Evolutionary conservation across 441 rosid species (phyloP).

Genomic region (Gossypium davidsonii): DNA sequence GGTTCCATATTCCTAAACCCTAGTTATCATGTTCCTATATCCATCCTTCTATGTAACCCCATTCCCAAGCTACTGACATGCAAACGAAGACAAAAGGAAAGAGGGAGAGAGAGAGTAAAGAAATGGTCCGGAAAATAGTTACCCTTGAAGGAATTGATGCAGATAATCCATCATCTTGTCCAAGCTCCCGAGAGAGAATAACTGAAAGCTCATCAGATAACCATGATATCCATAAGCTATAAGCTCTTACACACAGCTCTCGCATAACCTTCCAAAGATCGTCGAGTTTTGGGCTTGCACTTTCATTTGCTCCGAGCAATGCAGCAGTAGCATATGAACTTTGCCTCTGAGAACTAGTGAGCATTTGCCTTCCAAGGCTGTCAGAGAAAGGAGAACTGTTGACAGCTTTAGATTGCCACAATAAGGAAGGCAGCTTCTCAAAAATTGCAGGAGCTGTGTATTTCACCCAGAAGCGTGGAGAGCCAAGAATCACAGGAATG

Average conservation of each 20-base stretch:
- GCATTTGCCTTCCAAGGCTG: slow-evolving; percentile 47
- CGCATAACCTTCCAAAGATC: slow-evolving; percentile 52
- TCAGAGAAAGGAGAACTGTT: slow-evolving; percentile 36
- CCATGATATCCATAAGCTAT: slow-evolving; percentile 89
- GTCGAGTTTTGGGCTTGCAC: slow-evolving; percentile 67
- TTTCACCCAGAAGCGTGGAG: slow-evolving; percentile 93
- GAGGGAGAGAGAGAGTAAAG: background rate
- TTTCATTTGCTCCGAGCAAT: slow-evolving; percentile 79
- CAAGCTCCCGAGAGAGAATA: slow-evolving; percentile 65
- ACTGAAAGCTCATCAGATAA: slow-evolving; percentile 72
- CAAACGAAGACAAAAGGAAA: background rate
- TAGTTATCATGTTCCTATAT: background rate
- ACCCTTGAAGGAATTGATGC: slow-evolving; percentile 79
- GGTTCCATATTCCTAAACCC: background rate
- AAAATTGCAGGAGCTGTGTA: slow-evolving; percentile 50
- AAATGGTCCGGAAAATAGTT: slow-evolving; percentile 19
- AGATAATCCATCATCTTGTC: slow-evolving; percentile 74
- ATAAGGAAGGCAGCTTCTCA: slow-evolving; percentile 61
- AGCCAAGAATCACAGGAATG: slow-evolving; percentile 75
- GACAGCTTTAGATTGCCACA: slow-evolving; percentile 51
- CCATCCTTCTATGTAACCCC: background rate
- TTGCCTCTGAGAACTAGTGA: slow-evolving; percentile 53
- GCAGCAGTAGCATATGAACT: slow-evolving; percentile 75
- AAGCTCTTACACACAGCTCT: slow-evolving; percentile 82
- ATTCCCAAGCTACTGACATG: background rate